Conservation (phyloP, 192 early-diverging fungal genomes). For the Chytriomyces sp. region DNA sequence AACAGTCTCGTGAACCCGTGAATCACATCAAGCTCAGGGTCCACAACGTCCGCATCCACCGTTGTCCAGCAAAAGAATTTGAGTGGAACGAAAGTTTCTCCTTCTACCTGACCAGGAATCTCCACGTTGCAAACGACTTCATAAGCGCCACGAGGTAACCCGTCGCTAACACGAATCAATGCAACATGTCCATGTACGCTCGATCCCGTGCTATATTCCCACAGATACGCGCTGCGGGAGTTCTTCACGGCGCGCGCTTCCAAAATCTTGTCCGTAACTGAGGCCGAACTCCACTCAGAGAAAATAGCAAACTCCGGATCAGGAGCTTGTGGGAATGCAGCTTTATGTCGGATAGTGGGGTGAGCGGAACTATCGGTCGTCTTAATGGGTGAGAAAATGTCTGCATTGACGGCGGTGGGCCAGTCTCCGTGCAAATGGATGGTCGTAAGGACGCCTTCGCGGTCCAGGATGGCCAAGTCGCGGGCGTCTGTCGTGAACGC, state of each 20-base stretch:
- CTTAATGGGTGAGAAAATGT: constrained; percentile 21
- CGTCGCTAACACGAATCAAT: constrained; percentile 28
- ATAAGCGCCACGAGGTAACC: constrained; percentile 30
- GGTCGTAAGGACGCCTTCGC: constrained; percentile 22
- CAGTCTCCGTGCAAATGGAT: constrained; percentile 34
- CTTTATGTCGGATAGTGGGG: constrained; percentile 12
- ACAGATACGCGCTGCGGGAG: constrained; percentile 5
- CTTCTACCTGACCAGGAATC: constrained; percentile 13
- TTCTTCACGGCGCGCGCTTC: constrained; percentile 24
- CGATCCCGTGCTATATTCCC: constrained; percentile 31
- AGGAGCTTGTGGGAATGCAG: constrained; percentile 27
- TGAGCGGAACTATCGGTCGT: constrained; percentile 7
- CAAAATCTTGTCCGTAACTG: constrained; percentile 5
- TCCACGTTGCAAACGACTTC: constrained; percentile 38
- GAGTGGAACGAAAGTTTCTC: constrained; percentile 21
- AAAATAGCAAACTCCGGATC: constrained; percentile 35
- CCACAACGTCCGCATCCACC: constrained; percentile 28
- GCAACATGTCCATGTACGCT: constrained; percentile 33
- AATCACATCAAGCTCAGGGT: constrained; percentile 31
- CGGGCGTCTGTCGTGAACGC: constrained; percentile 17
- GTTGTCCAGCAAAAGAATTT: constrained; percentile 35
- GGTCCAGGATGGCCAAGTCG: constrained; percentile 29
- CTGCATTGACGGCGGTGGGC: constrained; percentile 27
- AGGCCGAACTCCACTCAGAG: constrained; percentile 5
- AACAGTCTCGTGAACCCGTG: constrained; percentile 32